A percentile compares a stretch with the other conserved stretches of the same genome.
Conservation (phyloP, 2,329 filamentous ascomycete genomes). For the Colletotrichum sojae region DNA sequence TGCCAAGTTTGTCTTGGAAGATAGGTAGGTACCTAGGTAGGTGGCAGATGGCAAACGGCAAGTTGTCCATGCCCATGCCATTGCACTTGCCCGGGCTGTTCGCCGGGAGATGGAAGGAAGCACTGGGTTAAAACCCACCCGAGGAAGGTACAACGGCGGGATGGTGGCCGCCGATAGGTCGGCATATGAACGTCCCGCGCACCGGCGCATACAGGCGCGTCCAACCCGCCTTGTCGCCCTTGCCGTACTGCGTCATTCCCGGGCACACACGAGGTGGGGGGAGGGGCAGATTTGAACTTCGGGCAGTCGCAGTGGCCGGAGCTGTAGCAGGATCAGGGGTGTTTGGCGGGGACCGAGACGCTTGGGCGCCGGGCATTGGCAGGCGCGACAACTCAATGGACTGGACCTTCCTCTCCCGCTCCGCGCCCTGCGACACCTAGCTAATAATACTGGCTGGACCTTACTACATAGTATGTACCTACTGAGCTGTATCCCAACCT, state of each 20-base stretch:
- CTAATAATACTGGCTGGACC: too few species aligned
- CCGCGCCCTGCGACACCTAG: too few species aligned
- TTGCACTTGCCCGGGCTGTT: too few species aligned
- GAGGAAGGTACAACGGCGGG: not conserved
- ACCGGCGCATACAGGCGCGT: not conserved
- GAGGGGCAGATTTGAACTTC: slow-evolving; percentile 28
- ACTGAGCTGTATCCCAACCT: too few species aligned
- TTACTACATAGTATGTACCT: too few species aligned
- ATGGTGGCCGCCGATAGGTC: slow-evolving; percentile 24
- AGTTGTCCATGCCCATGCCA: too few species aligned
- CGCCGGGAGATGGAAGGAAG: not conserved
- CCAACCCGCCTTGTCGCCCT: not conserved
- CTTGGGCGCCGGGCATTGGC: not conserved
- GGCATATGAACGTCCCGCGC: not conserved
- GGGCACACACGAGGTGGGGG: slow-evolving; percentile 34
- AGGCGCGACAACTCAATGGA: slow-evolving; percentile 19
- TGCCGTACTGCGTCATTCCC: slow-evolving; percentile 32
- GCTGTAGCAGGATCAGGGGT: slow-evolving; percentile 11
- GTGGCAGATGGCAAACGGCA: slow-evolving; percentile 7
- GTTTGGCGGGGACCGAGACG: slow-evolving; percentile 22
- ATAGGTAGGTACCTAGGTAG: not conserved
- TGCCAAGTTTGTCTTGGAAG: slow-evolving; percentile 10
- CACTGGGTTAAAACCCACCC: not conserved
- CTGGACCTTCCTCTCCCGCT: slow-evolving; percentile 33
- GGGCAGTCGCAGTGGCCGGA: not conserved